Evolutionary conservation across 1,284 basidiomycete species (phyloP).

Genomic region (Apiotrichum gracile): DNA sequence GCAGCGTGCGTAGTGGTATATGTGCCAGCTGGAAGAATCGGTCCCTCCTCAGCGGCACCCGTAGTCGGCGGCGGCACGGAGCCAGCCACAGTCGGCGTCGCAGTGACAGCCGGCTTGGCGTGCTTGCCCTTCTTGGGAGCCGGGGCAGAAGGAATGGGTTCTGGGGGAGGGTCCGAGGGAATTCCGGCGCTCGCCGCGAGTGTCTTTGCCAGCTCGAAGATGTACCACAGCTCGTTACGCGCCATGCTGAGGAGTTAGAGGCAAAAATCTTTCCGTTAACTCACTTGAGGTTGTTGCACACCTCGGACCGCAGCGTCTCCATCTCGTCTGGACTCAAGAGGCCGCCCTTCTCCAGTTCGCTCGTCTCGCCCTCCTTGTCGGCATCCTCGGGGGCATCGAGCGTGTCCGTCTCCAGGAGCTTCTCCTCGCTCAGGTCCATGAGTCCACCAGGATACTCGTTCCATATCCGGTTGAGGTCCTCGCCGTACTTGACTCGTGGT

Average conservation of each 20-base stretch:
- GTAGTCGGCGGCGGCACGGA: not conserved
- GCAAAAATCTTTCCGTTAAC: not conserved
- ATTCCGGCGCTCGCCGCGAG: slow-evolving; percentile 23
- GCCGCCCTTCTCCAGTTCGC: slow-evolving; percentile 13
- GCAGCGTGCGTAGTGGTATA: slow-evolving; percentile 18
- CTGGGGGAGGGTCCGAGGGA: slow-evolving; percentile 28
- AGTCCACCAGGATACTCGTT: slow-evolving; percentile 38
- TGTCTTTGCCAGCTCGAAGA: slow-evolving; percentile 38
- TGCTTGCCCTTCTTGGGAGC: slow-evolving; percentile 7
- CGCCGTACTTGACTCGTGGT: slow-evolving; percentile 26
- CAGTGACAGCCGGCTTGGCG: not conserved
- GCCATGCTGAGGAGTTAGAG: slow-evolving; percentile 22
- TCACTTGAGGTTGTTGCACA: slow-evolving; percentile 35
- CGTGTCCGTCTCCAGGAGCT: slow-evolving; percentile 16
- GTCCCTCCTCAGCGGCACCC: slow-evolving; percentile 18
- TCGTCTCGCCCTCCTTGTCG: slow-evolving; percentile 3
- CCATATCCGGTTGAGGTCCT: slow-evolving; percentile 37
- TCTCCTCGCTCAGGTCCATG: slow-evolving; percentile 31
- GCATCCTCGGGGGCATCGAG: slow-evolving; percentile 4
- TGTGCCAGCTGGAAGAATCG: slow-evolving; percentile 32
- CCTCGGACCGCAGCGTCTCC: slow-evolving; percentile 30
- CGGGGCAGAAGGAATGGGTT: slow-evolving; percentile 11
- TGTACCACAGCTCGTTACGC: slow-evolving; percentile 43
- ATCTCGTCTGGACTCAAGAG: slow-evolving; percentile 36
- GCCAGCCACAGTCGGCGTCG: not conserved